phyloP scores from a whole-genome alignment of 164 flowering plant genomes.

The Dillenia turbinata region DNA sequence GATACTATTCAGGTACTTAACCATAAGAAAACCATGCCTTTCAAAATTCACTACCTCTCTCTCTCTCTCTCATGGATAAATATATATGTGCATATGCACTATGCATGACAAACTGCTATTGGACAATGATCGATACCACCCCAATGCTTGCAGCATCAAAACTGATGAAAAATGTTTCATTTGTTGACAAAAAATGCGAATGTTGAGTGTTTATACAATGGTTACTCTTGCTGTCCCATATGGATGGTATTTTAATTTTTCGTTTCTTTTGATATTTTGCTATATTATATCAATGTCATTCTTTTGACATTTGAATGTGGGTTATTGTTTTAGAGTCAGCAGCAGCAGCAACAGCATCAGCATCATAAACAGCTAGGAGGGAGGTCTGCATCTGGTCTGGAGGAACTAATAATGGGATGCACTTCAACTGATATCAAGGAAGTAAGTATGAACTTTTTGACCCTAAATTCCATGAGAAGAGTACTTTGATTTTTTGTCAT shows the following conservation, averaged over 20 bases:
- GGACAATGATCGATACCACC: too few relatives aligned
- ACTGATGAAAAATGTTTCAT: too few relatives aligned
- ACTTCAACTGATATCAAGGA: constrained; percentile 72
- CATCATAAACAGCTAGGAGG: constrained; percentile 70
- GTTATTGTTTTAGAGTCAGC: constrained; percentile 14
- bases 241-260: too few relatives aligned
- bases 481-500: constrained; percentile 9
- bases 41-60: neutral
- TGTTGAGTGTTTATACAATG: too few relatives aligned
- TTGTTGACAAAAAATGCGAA: too few relatives aligned
- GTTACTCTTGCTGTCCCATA: too few relatives aligned
- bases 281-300: too few relatives aligned
- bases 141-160: too few relatives aligned
- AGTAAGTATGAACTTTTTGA: constrained; percentile 59
- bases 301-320: too few relatives aligned
- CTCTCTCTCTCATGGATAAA: neutral
- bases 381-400: constrained; percentile 72
- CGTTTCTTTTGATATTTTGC: too few relatives aligned
- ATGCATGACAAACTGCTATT: too few relatives aligned
- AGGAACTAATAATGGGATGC: constrained; percentile 88
- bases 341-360: constrained; percentile 53
- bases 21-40: neutral
- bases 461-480: constrained; percentile 45
- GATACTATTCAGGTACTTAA: constrained; percentile 60
- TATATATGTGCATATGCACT: too few relatives aligned